Conservation (phyloP, 2,329 filamentous ascomycete genomes). For the Pezicula radicicola region DNA sequence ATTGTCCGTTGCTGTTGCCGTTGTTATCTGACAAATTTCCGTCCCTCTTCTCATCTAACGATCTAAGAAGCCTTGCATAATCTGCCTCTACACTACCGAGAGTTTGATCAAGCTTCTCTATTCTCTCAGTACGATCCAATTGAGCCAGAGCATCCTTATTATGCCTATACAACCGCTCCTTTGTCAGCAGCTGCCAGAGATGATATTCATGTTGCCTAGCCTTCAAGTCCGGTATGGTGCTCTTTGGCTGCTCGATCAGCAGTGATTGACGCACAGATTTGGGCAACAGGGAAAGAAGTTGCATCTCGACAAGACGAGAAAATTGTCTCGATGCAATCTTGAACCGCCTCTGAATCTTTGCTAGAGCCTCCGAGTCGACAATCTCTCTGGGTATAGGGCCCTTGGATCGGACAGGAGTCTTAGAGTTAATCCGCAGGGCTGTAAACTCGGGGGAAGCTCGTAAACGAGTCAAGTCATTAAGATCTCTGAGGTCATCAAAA, state of each 20-base stretch:
- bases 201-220: slow-evolving; percentile 61
- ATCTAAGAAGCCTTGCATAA: slow-evolving; percentile 61
- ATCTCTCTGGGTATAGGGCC: slow-evolving; percentile 50
- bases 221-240: slow-evolving; percentile 38
- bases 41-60: slow-evolving; percentile 12
- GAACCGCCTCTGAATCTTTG: slow-evolving; percentile 53
- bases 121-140: slow-evolving; percentile 64
- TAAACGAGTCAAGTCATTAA: slow-evolving; percentile 67
- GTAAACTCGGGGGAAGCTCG: slow-evolving; percentile 56
- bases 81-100: slow-evolving; percentile 67
- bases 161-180: slow-evolving; percentile 72
- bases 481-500: slow-evolving; percentile 77
- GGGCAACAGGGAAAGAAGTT: slow-evolving; percentile 61
- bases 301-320: slow-evolving; percentile 70
- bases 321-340: slow-evolving; percentile 82
- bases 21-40: slow-evolving; percentile 4
- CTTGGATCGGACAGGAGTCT: slow-evolving; percentile 44
- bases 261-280: slow-evolving; percentile 51
- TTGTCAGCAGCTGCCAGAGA: slow-evolving; percentile 73
- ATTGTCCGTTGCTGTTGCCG: not conserved
- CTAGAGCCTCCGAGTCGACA: slow-evolving; percentile 53
- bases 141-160: slow-evolving; percentile 71
- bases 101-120: slow-evolving; percentile 70
- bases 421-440: slow-evolving; percentile 51
- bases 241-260: slow-evolving; percentile 38